Base-by-base conservation (phyloP, 345 rosid genomes). In the Gynandropsis gynandra region DNA sequence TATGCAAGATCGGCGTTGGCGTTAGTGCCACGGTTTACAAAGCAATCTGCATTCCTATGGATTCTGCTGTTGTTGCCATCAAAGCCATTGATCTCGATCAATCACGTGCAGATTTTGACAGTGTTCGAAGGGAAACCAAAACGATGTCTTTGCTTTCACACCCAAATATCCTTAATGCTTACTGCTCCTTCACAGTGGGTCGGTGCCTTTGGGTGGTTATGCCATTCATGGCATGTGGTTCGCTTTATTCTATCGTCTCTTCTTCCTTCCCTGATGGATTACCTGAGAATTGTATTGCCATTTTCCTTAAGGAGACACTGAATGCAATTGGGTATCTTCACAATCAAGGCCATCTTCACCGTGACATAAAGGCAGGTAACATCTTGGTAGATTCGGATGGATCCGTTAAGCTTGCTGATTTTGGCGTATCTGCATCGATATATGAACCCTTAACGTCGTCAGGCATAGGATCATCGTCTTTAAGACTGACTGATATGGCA, bases 201-300 rank as follows among this genome's bases (percentile, higher is more conserved):
- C 75, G 69, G 17, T 74, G 74, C 40, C 93, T 89, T 36, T 89
- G 97, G 95, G 88, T 89, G 17, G 88, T 89, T 34, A 86, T 83
- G 97, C 96, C 97, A 0, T 89, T 89, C 72, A 83, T 89, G 96
- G 80, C 90, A 1, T 79, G 80, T 0, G 96, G 98, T 34, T 89
- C 98, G 2, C 61, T 84, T 14, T 94, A 81, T 21, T 89, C 92
- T 45, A 78, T 86, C 4, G 79, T 89, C 63, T 70, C 87, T 0
- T 76, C 86, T 0, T 64, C 80, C 7, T 81, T 83, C 56, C 88
- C 95, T 0, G 60, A 65, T 16, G 97, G 96, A 1, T 59, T 89
- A 3, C 59, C 88, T 0, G 96, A 89, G 63, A 80, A 80, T 14
- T 81, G 88, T 76, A 89, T 86, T 42, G 81, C 89, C 2, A 40